Conservation (phyloP, 768 basidiomycete genomes). For the Boletellus sp. region DNA sequence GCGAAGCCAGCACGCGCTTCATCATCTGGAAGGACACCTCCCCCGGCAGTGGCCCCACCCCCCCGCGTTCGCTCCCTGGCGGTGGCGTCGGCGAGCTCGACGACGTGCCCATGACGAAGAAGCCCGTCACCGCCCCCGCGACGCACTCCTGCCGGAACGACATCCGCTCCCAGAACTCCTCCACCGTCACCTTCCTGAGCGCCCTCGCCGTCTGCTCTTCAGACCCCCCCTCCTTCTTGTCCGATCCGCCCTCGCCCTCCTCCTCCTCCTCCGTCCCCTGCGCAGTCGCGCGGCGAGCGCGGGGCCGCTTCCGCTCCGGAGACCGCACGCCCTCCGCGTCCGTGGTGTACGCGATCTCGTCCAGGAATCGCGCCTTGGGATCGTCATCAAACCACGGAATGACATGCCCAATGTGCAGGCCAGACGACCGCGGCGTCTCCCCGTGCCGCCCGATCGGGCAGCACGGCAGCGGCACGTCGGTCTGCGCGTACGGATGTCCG, state of each 20-base stretch:
- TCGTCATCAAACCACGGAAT: constrained; percentile 96
- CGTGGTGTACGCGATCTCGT: constrained; percentile 78
- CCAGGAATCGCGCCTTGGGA: constrained; percentile 91
- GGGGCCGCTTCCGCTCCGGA: constrained; percentile 57
- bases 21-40: constrained; percentile 65
- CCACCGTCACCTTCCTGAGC: constrained; percentile 54
- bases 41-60: constrained; percentile 49
- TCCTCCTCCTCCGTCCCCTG: constrained; percentile 8
- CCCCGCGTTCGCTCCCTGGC: constrained; percentile 23
- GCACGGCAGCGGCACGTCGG: constrained; percentile 42
- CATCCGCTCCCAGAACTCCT: constrained; percentile 98
- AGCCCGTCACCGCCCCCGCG: constrained; percentile 86
- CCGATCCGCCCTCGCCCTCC: constrained; percentile 27
- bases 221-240: constrained; percentile 7
- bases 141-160: constrained; percentile 94
- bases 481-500: constrained; percentile 68
- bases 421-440: constrained; percentile 15
- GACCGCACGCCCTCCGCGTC: constrained; percentile 56
- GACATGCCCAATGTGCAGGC: constrained; percentile 52
- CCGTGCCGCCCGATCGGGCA: constrained; percentile 38
- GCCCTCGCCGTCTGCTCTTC: constrained; percentile 48
- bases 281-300: constrained; percentile 21
- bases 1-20: constrained; percentile 63
- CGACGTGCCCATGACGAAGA: constrained; percentile 69
- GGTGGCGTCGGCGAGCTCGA: constrained; percentile 17